Evolutionary conservation across 2,329 filamentous ascomycete species (phyloP), one percentile per base, ranked within the genome.

Genomic region (Exophiala sideris): DNA sequence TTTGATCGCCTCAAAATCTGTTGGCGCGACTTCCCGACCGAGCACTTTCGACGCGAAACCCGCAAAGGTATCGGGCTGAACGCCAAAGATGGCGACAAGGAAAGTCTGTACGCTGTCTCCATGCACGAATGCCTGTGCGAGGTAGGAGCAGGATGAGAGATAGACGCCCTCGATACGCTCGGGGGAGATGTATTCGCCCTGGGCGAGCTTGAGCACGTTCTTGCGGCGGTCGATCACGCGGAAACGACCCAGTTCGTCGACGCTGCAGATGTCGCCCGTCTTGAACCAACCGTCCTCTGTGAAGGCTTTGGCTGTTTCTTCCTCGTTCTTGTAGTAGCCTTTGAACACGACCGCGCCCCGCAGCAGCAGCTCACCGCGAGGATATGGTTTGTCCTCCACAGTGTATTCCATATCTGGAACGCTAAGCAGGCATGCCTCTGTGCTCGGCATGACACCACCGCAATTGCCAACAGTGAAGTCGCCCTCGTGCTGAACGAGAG

Each of bases 121-220:
- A 73, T 99, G 92, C 21, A 97, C 89, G 68, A 89, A 96, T 2
- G 86, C 91, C 67, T 87, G 87, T 18, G 85, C 82, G 21, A 97
- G 75, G 63, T 91, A 85, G 61, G 83, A 86, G 59, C 85, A 85
- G 73, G 87, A 91, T 59, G 88, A 89, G 59, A 95, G 79, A 71
- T 91, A 95, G 34, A 96, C 87, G 70, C 96, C 96, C 78, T 99
- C 94, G 67, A 99, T 89, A 53, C 91, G 89, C 76, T 99, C 94
- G 11, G 94, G 94, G 1, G 91, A 96, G 66, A 99, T 90, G 74
- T 99, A 99, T 76, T 99, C 94, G 70, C 94, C 94, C 73, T 99
- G 94, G 0, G 92, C 86, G 52, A 99, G 83, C 81, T 99, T 99
- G 68, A 99, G 84, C n/a, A 99, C 89, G 73, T 97, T 97, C 87